These are phyloP conservation scores for Sherardia arvensis DNA, from an alignment of 257 asterid genomes.

Conservation along the genomic window DNA sequence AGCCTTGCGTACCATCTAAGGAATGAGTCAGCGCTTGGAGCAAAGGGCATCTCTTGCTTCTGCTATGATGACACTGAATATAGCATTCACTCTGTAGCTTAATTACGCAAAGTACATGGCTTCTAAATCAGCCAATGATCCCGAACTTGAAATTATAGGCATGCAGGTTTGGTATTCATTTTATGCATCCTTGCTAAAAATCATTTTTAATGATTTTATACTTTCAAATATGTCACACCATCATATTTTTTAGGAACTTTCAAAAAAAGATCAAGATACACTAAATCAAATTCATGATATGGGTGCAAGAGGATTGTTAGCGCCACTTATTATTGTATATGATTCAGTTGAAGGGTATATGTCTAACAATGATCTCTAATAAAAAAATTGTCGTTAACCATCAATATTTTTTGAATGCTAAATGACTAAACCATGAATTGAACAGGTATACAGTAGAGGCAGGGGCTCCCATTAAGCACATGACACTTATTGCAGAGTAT, in stretches of 20 bases:
- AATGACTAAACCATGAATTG: slow-evolving; percentile 7
- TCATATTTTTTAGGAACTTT: slow-evolving; percentile 39
- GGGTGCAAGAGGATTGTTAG: slow-evolving; percentile 57
- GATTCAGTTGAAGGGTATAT: slow-evolving; percentile 75
- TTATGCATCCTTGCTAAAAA: slow-evolving; percentile 5
- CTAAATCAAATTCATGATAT: slow-evolving; percentile 44
- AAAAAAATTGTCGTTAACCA: neutral
- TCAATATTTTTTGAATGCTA: slow-evolving; percentile 2
- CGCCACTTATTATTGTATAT: slow-evolving; percentile 64
- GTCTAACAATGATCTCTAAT: slow-evolving; percentile 2
- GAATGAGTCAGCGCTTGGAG: slow-evolving; percentile 35
- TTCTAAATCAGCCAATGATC: slow-evolving; percentile 56
- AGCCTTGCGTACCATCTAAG: slow-evolving; percentile 51
- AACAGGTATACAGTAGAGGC: slow-evolving; percentile 91
- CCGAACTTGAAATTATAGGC: slow-evolving; percentile 63
- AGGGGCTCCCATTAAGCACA: slow-evolving; percentile 69
- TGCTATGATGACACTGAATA: slow-evolving; percentile 50
- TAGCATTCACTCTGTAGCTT: slow-evolving; percentile 62
- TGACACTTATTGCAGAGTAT: slow-evolving; percentile 69
- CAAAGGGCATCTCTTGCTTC: slow-evolving; percentile 73
- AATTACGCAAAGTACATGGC: slow-evolving; percentile 70
- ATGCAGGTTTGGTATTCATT: slow-evolving; percentile 57
- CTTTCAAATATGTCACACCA: neutral
- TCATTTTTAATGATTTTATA: neutral
- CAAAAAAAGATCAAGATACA: slow-evolving; percentile 59